phyloP scores from a whole-genome alignment of 225 moss, liverwort and hornwort genomes.

The Climacium dendroides region DNA sequence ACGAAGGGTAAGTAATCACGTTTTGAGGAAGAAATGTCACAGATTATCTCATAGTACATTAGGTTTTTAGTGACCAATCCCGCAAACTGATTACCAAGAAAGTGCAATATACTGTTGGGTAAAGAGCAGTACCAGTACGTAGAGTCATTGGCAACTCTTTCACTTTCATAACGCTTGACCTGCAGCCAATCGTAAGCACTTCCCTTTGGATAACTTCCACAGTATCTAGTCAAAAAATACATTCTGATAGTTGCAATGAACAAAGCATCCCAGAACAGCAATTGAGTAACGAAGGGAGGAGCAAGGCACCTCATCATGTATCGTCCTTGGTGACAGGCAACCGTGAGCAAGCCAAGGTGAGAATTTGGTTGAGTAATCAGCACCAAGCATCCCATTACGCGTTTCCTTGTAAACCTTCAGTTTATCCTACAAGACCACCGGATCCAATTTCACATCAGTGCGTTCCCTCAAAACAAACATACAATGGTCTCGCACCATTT shows the following conservation, averaged over 20 bases:
- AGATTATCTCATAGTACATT: neutral
- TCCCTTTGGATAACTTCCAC: neutral
- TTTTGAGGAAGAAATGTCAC: neutral
- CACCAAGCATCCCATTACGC: conserved; percentile 95
- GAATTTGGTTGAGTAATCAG: conserved; percentile 95
- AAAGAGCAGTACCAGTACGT: conserved; percentile 72
- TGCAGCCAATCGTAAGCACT: conserved; percentile 8
- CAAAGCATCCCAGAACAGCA: neutral
- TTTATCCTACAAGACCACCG: conserved; percentile 49
- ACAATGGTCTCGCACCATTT: neutral
- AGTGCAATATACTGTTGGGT: neutral
- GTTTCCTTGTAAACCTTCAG: conserved; percentile 85
- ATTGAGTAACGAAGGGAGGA: neutral
- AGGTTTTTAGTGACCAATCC: neutral
- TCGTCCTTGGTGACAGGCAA: conserved; percentile 77
- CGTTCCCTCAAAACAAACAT: neutral
- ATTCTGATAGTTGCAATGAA: neutral
- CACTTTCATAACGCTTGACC: conserved; percentile 77
- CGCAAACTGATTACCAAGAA: neutral
- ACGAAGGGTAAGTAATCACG: neutral
- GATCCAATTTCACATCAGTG: neutral
- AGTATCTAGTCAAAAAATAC: neutral
- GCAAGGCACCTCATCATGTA: conserved; percentile 68
- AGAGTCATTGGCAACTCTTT: conserved; percentile 90
- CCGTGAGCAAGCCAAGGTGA: conserved; percentile 99